Base-by-base conservation (phyloP, 1,284 basidiomycete species). In the Ustilago bromivora region DNA sequence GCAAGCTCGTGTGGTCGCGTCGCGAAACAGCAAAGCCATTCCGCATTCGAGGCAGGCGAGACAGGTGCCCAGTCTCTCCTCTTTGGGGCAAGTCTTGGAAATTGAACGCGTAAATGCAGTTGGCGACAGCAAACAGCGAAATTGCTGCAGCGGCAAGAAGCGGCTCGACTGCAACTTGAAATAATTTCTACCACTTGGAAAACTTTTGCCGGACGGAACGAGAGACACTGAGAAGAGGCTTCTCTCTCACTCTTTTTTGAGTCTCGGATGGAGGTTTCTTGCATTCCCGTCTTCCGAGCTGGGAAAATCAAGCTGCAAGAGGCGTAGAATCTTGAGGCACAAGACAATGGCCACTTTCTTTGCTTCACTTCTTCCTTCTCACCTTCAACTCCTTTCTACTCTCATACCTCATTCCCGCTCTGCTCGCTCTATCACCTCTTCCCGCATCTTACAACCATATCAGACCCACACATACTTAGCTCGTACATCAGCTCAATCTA, bases 281-380 rank as follows among this genome's bases (percentile, higher is more conserved):
- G 61, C 71, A 68, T 68, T 73, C 65, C 71, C 71, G 71, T 61
- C 61, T 68, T 68, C 71, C 71, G 71, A 65, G 36, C 47, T 34
- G 57, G 36, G 49, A 59, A 57, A 15, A 23, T 19, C 49, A 35
- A 46, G 32, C 19, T 43, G 15, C 15, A 19, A 9, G 41, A 62
- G 15, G 40, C 40, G 53, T 61, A 53, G 57, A 57, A 40, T 17
- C 43, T 47, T 38, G 3, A 28, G n/a, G 36, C 46, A 41, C 31
- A 15, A 57, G 19, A 31, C 34, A 53, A n/a, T 28, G 54, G 7
- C 53, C 35, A 41, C 31, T 64, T 61, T 66, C 51, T 61, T 40
- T 32, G 59, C 64, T 61, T 40, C 38, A 62, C 64, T 61, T 61
- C 55, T 64, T 71, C 58, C 49, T 57, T 58, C 56, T 58, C 43